Base-by-base conservation (phyloP, 805 yeast genomes). In the Metschnikowia proteae region DNA sequence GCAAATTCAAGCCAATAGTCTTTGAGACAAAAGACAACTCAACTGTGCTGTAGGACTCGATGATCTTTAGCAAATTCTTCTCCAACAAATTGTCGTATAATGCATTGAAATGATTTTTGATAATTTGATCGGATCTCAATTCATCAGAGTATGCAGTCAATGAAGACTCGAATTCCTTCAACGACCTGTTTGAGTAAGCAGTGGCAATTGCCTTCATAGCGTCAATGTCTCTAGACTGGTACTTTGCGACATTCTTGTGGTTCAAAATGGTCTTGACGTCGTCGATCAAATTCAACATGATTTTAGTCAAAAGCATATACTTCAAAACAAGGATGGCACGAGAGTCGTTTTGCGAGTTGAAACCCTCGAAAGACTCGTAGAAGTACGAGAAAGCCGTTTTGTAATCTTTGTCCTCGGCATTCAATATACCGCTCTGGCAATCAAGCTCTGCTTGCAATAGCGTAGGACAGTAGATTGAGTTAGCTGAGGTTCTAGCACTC, bases 401-500 rank as follows among this genome's bases (percentile, higher is more conserved):
- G 72, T 88, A 95, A 67, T 94, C 99, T 66, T 88, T 88, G 60
- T 94, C 98, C 68, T 94, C 97, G 34, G 97, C 96, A 71, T 92
- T 95, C 54, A 94, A 78, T 48, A 92, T 83, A 58, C 99, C 99
- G 64, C 95, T 84, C 84, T 92, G 90, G 70, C 88, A 80, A 65
- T 94, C 99, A 47, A 94, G 78, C 63, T 90, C 96, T 1, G 98
- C 98, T 70, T 94, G 96, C 59, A 86, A 78, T 45, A 83, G 74
- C n/a, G 97, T 87, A 7, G 98, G 96, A 60, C 96, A 88, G 72
- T 91, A 95, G 45, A 94, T 88, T 23, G 97, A 80, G 66, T 94
- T 95, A n/a, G 99, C 99, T 3, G 96, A 86, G 0, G 99, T 94
- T 67, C 98, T 81, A 1, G 99, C 97, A 41, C 96, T 84, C 2